phyloP scores from a whole-genome alignment of 169 alveolate genomes.

The Besnoitia besnoiti region DNA sequence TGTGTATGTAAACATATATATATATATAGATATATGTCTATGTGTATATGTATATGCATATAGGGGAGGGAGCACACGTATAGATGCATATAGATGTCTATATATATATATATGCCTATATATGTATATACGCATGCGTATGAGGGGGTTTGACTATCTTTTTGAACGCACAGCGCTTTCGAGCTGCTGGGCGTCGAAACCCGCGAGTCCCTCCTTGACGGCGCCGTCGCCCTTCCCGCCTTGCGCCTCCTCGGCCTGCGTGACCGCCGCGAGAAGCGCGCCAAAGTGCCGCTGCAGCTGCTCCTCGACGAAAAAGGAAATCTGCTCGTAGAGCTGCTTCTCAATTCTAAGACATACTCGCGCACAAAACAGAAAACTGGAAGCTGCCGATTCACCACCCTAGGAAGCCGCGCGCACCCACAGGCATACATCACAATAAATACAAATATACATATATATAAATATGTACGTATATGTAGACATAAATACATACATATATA shows the following conservation, averaged over 20 bases:
- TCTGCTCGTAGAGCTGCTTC: conserved; percentile 23
- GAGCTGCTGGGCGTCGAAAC: not conserved
- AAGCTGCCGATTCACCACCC: not conserved
- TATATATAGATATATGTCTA: not conserved
- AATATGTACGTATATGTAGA: not conserved
- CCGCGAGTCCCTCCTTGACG: not conserved
- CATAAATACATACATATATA: not conserved
- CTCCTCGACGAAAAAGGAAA: conserved; percentile 37
- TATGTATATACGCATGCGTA: not conserved
- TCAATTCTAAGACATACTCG: conserved; percentile 4
- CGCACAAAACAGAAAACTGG: not conserved
- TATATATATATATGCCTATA: not conserved
- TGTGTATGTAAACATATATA: not conserved
- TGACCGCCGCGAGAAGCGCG: not conserved
- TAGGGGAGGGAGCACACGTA: not conserved
- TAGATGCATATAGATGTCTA: not conserved
- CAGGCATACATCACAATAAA: not conserved
- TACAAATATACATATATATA: not conserved
- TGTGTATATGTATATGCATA: not conserved
- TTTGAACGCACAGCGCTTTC: not conserved
- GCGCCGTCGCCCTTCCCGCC: not conserved
- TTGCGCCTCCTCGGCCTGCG: not conserved
- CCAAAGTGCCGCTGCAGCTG: conserved; percentile 37
- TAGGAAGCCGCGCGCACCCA: not conserved
- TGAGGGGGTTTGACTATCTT: not conserved